Conservation (phyloP, 1,139 yeast genomes). For the Diutina siamensis region DNA sequence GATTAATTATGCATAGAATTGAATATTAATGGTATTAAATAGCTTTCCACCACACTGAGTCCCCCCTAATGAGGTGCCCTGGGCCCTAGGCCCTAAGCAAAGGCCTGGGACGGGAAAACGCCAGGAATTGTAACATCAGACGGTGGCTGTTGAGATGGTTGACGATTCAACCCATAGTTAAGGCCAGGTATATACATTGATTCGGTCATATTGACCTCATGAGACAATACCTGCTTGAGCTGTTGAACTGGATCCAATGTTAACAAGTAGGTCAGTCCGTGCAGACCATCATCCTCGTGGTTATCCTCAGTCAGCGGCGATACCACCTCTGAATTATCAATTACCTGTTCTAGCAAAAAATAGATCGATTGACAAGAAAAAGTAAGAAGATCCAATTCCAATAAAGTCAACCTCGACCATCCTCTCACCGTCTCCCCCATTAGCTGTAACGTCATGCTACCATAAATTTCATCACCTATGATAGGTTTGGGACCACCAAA, state of each 20-base stretch:
- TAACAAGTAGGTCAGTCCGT: not conserved
- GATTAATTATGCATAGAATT: too few species aligned
- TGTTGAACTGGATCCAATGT: not conserved
- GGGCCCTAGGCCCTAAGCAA: not conserved
- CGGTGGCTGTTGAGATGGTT: not conserved
- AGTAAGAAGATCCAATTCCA: conserved; percentile 19
- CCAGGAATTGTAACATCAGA: not conserved
- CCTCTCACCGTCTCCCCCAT: conserved; percentile 29
- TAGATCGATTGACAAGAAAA: conserved; percentile 20
- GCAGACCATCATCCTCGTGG: not conserved
- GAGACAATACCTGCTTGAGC: not conserved
- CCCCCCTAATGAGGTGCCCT: too few species aligned
- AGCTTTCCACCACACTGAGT: too few species aligned
- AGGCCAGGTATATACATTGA: not conserved
- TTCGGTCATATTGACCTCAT: not conserved
- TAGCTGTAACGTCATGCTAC: conserved; percentile 27
- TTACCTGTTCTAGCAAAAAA: conserved; percentile 23
- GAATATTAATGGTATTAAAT: too few species aligned
- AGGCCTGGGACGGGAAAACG: conserved; percentile 2
- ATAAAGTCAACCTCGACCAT: conserved; percentile 14
- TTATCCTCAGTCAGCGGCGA: not conserved
- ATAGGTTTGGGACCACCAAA: conserved; percentile 8
- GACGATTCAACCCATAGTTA: not conserved
- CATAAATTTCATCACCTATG: not conserved
- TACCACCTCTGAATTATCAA: conserved; percentile 20